Conservation (phyloP, 2,329 filamentous ascomycete species). For the Verticillium isaacii region DNA sequence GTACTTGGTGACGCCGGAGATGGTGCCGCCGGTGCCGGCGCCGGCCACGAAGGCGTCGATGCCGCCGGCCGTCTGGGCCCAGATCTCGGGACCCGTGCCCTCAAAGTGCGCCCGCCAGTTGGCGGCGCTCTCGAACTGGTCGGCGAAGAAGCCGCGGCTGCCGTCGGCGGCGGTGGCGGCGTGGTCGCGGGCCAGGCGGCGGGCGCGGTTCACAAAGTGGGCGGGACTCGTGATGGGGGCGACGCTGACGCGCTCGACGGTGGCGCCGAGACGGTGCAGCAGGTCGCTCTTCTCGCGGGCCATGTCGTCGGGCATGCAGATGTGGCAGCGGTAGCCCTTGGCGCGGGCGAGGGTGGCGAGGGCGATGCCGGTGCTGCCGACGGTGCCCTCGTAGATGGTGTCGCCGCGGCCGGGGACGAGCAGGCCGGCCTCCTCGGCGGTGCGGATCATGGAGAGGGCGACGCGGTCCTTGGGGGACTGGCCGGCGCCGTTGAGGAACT, state of each 20-base stretch:
- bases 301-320: conserved; percentile 96
- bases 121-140: conserved; percentile 89
- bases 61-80: conserved; percentile 65
- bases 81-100: conserved; percentile 87
- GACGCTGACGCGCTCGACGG: conserved; percentile 85
- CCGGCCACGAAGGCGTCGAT: conserved; percentile 89
- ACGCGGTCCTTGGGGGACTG: conserved; percentile 94
- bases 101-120: conserved; percentile 84
- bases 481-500: conserved; percentile 93
- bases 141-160: conserved; percentile 85
- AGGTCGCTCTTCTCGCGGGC: conserved; percentile 84
- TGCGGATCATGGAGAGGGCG: conserved; percentile 79
- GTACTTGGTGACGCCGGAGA: conserved; percentile 79
- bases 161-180: conserved; percentile 49
- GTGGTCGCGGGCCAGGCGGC: conserved; percentile 71
- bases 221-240: conserved; percentile 89
- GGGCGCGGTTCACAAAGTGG: conserved; percentile 92
- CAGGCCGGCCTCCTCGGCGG: conserved; percentile 73
- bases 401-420: conserved; percentile 78
- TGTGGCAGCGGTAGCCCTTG: conserved; percentile 85
- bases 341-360: conserved; percentile 85
- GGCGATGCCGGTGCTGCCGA: conserved; percentile 93
- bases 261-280: conserved; percentile 81
- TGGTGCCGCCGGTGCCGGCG: conserved; percentile 90
- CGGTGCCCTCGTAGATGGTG: conserved; percentile 95